phyloP scores from a whole-genome alignment of 352 stramenopile species.

The Phytophthora crassamura region DNA sequence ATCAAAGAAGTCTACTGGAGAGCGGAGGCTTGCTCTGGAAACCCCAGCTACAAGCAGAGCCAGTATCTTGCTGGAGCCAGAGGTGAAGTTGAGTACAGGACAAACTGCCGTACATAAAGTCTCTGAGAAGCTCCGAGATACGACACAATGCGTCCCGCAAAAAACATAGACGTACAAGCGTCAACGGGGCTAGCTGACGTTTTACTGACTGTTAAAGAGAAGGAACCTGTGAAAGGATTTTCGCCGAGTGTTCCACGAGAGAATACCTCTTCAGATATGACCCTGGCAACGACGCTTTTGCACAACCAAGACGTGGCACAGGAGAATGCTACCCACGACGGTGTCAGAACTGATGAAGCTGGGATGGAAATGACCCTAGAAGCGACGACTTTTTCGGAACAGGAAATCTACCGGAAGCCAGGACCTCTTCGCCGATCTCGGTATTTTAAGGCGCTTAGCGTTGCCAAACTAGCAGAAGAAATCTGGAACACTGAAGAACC shows the following conservation, averaged over 20 bases:
- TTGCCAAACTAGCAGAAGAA: conserved; percentile 14
- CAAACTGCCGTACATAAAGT: neutral
- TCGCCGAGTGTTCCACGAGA: neutral
- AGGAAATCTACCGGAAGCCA: neutral
- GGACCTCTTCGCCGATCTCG: conserved; percentile 20
- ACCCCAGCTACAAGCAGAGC: conserved; percentile 11
- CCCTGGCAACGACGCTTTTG: no score
- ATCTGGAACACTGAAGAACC: conserved; percentile 8
- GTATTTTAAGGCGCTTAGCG: conserved; percentile 17
- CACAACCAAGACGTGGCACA: neutral
- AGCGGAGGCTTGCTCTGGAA: neutral
- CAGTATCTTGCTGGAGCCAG: neutral
- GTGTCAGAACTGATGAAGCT: neutral
- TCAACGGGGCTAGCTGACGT: neutral
- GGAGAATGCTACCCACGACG: neutral
- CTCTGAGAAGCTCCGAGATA: neutral
- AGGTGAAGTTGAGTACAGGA: neutral
- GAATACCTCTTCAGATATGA: neutral
- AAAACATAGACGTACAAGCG: neutral
- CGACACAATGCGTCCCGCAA: neutral
- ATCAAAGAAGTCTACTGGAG: neutral
- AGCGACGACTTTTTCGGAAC: neutral
- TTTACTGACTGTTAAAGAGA: neutral
- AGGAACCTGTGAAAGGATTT: neutral
- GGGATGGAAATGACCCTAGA: neutral